Base-by-base conservation (phyloP, 257 asterid genomes). In the Primulina huaijiensis region DNA sequence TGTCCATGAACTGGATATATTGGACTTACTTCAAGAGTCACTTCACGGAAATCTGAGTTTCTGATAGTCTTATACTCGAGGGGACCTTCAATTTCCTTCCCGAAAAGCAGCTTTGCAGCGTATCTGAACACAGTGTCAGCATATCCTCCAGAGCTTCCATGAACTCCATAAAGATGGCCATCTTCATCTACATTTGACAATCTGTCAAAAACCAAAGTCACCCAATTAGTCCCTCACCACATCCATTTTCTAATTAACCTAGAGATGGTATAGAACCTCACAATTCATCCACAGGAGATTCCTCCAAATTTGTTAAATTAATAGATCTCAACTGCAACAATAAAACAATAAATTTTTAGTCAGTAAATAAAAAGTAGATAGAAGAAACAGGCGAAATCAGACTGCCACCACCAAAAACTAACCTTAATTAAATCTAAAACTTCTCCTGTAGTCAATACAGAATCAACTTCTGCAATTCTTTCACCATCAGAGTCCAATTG, bases 391-490 rank as follows among this genome's bases (percentile, higher is more conserved):
- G n/a, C 11, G 34, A 30, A 34, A 30, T 29, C 60, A 78, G 56
- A 64, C 21, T 33, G 40, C 40, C 52, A 20, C 46, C 37, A 35
- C 37, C 14, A 60, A 78, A 70, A 46, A 12, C 53, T 64, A 77
- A 94, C 99, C 97, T 88, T 87, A 76, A 94, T 85, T 78, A 94
- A 75, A 79, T 94, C 98, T 74, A 94, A 73, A 73, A 94, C 84
- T 86, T 94, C 99, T 71, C 97, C 98, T 17, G 97, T 91, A 16
- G 98, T 94, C 88, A 94, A 74, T 27, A 94, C 99, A 1, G 98
- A 91, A 75, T 94, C 99, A 14, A 94, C 99, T 81, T 91, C 99
- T 19, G 95, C 50, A 65, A 92, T 77, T 37, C 67, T 65, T 74
- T 84, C 90, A 78, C 90, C 73, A 27, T 78, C 86, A 40, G 90